Evolutionary conservation across 495 filamentous ascomycete genomes (phyloP), one percentile per base, ranked within the genome.

Genomic region (Symbiotaphrina buchneri): DNA sequence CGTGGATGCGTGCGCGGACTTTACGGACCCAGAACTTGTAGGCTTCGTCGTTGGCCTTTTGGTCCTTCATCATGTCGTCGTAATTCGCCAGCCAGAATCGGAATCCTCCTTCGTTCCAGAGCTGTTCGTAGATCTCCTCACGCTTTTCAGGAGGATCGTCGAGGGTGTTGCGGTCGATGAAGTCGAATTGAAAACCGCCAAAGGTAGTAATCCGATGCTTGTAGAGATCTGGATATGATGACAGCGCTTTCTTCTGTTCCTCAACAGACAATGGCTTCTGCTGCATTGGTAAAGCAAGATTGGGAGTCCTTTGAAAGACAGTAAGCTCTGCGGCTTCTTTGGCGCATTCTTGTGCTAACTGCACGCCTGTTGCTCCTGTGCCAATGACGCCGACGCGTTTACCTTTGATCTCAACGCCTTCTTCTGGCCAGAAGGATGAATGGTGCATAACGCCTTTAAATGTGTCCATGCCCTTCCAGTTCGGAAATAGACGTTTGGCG

Each of bases 321-420:
- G 46, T 59, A n/a, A 59, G 39, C 2, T 43, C 31, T 2, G 25
- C 42, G 0, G 52, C 61, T 0, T 38, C 34, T 10, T 45, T 48
- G 6, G 46, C 60, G 2, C 41, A 36, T 37, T 52, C 47, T 33
- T 52, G 51, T 15, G 47, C 47, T 13, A 64, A 48, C 24, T 68
- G 67, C 16, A 71, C 48, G n/a, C 61, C 65, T 1, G 63, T 65
- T 3, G 63, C 54, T 10, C 66, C 66, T 16, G 54, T 62, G 15
- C 65, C 65, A 31, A 71, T 59, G 23, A 71, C 55, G 10, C 58
- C 61, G 13, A 70, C 43, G 21, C 56, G 56, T 44, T 68, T 69
- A 14, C 55, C 48, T 15, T 52, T 45, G 52, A 65, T 21, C 53
- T 59, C 30, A 49, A 51, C 33, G 34, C 40, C 43, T 48, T 44